Percentiles rank a stretch among this genome's conserved stretches.
phyloP scores from a whole-genome alignment of 768 basidiomycete species.

The Ephemerocybe angulata region DNA sequence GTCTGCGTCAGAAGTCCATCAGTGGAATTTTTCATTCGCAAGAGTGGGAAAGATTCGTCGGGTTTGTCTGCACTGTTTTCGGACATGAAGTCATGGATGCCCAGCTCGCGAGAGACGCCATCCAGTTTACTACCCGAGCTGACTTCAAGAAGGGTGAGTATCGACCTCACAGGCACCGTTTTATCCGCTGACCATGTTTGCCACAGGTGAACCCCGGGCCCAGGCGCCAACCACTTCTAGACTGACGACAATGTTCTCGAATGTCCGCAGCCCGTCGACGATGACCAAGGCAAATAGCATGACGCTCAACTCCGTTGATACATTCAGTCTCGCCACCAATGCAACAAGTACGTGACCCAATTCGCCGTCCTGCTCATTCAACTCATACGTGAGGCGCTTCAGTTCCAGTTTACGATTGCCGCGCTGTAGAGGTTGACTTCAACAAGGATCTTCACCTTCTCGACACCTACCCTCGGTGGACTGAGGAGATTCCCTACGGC shows the following conservation, averaged over 20 bases:
- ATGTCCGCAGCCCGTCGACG: neutral
- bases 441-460: neutral
- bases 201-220: neutral
- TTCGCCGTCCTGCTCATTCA: neutral
- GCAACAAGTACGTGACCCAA: neutral
- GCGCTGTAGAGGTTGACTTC: neutral
- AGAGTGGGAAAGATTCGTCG: constrained; percentile 6
- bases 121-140: constrained; percentile 1
- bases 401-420: neutral
- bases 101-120: neutral
- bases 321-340: too few relatives aligned
- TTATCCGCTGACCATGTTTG: neutral
- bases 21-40: constrained; percentile 7
- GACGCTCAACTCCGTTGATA: neutral
- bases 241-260: neutral
- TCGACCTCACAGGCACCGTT: too few relatives aligned
- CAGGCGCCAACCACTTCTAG: neutral
- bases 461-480: neutral
- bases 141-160: constrained; percentile 30
- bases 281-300: neutral
- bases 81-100: neutral
- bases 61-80: constrained; percentile 8
- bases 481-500: neutral
- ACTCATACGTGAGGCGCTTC: too few relatives aligned
- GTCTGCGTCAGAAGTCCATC: neutral